phyloP scores from a whole-genome alignment of 805 yeast genomes.

The Metschnikowia hibisci region DNA sequence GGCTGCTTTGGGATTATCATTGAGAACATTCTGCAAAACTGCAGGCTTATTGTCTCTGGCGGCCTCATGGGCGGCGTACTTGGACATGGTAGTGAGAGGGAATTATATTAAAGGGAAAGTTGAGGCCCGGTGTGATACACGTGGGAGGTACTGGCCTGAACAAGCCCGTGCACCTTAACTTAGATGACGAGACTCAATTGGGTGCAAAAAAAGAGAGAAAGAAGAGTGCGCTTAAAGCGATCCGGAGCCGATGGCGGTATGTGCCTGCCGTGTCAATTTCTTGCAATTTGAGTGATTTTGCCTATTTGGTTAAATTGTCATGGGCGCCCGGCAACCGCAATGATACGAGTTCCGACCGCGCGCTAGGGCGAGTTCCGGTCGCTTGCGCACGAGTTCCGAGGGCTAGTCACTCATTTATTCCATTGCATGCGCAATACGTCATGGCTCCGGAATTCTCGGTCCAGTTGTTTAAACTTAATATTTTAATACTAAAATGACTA shows the following conservation, averaged over 20 bases:
- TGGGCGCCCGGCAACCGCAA: slow-evolving; percentile 4
- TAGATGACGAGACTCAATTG: neutral
- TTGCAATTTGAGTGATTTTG: slow-evolving; percentile 1
- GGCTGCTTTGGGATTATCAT: slow-evolving; percentile 46
- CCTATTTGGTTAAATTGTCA: slow-evolving; percentile 6
- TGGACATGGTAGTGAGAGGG: slow-evolving; percentile 1
- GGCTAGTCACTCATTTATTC: slow-evolving; percentile 2
- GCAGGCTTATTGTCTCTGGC: slow-evolving; percentile 57
- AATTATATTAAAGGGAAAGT: neutral
- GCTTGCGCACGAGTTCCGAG: slow-evolving; percentile 1
- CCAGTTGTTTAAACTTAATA: too few relatives aligned
- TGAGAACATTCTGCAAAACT: slow-evolving; percentile 49
- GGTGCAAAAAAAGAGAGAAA: neutral
- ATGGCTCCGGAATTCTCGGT: neutral
- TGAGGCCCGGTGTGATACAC: neutral
- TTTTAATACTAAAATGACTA: too few relatives aligned
- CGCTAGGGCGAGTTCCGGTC: too few relatives aligned
- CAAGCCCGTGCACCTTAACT: slow-evolving; percentile 8
- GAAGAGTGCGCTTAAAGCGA: neutral
- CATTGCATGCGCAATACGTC: slow-evolving; percentile 6
- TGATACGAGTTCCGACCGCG: neutral
- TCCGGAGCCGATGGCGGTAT: neutral
- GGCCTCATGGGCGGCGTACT: slow-evolving; percentile 52
- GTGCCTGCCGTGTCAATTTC: slow-evolving; percentile 1
- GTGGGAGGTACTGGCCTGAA: neutral